Conservation (phyloP, 139 green algal species). For the Gonium pectorale region DNA sequence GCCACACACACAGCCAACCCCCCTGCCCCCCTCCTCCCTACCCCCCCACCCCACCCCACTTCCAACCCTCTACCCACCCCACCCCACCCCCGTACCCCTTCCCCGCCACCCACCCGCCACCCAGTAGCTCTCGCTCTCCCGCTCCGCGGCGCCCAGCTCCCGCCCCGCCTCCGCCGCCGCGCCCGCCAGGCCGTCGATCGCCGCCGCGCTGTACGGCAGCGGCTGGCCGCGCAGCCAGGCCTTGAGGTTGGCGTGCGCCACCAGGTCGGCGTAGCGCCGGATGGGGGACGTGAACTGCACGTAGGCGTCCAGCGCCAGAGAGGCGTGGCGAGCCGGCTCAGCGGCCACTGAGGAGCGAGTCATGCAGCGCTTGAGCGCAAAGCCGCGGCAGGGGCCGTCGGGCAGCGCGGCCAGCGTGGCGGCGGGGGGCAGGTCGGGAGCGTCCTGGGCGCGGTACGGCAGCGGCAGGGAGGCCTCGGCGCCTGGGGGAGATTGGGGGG, state of each 20-base stretch:
- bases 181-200: conserved; percentile 50
- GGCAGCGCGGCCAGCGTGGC: conserved; percentile 69
- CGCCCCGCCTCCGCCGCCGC: conserved; percentile 16
- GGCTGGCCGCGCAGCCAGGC: conserved; percentile 18
- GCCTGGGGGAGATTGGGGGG: conserved; percentile 36
- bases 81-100: too few species aligned
- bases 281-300: conserved; percentile 52
- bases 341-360: conserved; percentile 63
- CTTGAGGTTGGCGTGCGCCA: conserved; percentile 90
- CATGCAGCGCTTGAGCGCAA: conserved; percentile 78
- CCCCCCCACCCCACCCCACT: not conserved
- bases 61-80: not conserved
- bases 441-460: conserved; percentile 73
- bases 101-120: conserved; percentile 49
- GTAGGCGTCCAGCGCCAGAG: conserved; percentile 82
- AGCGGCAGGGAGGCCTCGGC: conserved; percentile 61
- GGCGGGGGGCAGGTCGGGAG: conserved; percentile 53
- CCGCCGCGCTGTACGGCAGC: conserved; percentile 48
- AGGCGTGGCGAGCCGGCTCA: conserved; percentile 66
- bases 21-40: not conserved
- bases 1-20: too few species aligned
- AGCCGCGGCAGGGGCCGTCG: conserved; percentile 70
- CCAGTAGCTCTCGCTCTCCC: conserved; percentile 69
- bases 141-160: conserved; percentile 62
- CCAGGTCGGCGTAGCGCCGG: conserved; percentile 75